Evolutionary conservation across 805 yeast species (phyloP).

Genomic region (Debaryomyces prosopidis): DNA sequence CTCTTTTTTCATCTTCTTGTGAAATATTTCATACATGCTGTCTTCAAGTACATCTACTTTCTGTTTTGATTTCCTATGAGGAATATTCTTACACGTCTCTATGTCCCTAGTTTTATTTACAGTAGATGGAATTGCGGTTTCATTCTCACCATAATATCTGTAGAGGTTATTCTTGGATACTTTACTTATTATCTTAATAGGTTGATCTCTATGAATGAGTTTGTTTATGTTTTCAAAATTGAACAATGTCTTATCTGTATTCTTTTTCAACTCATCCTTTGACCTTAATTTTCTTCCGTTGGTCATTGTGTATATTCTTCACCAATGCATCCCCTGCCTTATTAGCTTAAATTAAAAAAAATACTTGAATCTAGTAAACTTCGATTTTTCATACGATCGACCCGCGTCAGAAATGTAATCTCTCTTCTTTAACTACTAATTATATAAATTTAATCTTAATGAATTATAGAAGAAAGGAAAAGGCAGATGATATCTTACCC

Average conservation of each 20-base stretch:
- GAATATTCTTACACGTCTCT: constrained; percentile 5
- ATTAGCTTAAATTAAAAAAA: too few relatives aligned
- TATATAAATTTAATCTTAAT: constrained; percentile 5
- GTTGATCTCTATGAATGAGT: constrained; percentile 16
- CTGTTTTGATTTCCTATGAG: constrained; percentile 22
- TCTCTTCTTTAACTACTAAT: too few relatives aligned
- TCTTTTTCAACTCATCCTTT: constrained; percentile 15
- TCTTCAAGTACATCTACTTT: constrained; percentile 47
- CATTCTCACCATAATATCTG: constrained; percentile 12
- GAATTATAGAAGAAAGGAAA: constrained; percentile 24
- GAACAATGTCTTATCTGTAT: constrained; percentile 22
- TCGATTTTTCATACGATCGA: background rate
- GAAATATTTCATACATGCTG: constrained; percentile 44
- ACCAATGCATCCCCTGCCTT: background rate
- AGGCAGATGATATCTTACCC: constrained; percentile 1
- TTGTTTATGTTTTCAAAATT: constrained; percentile 34
- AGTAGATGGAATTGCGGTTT: constrained; percentile 5
- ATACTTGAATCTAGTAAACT: too few relatives aligned
- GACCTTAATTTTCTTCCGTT: constrained; percentile 30
- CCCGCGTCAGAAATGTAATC: too few relatives aligned
- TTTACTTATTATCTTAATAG: constrained; percentile 4
- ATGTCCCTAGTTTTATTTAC: constrained; percentile 10
- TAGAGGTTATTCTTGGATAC: constrained; percentile 10
- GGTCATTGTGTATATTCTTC: background rate
- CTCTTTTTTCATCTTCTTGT: constrained; percentile 60